These are phyloP conservation scores for Berkeleyomyces basicola DNA, from an alignment of 2,329 filamentous ascomycete genomes.

Conservation along the genomic window DNA sequence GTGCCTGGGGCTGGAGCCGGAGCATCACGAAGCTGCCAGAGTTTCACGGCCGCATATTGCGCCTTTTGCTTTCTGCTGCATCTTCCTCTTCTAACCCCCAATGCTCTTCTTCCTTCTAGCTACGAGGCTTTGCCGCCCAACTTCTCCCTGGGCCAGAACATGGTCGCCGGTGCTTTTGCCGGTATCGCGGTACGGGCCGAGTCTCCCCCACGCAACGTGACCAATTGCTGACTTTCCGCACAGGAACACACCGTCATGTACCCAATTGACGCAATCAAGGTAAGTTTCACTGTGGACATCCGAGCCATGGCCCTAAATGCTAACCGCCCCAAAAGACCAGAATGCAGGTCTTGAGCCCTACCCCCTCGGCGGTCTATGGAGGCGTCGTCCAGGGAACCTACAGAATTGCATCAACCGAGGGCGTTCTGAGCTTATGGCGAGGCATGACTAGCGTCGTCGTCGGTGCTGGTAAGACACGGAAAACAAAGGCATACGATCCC, in stretches of 20 bases:
- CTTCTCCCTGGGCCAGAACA: constrained; percentile 86
- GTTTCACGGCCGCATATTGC: too few species aligned
- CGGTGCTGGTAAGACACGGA: constrained; percentile 52
- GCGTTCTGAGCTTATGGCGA: constrained; percentile 82
- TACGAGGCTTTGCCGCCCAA: constrained; percentile 92
- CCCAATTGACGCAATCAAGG: constrained; percentile 94
- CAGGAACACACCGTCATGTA: constrained; percentile 99
- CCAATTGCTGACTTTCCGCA: neutral
- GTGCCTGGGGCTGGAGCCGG: neutral
- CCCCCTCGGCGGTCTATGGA: constrained; percentile 63
- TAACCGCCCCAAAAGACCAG: constrained; percentile 50
- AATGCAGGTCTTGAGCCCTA: constrained; percentile 90
- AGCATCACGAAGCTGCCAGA: too few species aligned
- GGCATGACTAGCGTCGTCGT: constrained; percentile 93
- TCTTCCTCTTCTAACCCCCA: neutral
- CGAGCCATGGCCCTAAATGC: neutral
- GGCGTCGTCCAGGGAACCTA: constrained; percentile 85
- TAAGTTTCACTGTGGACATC: constrained; percentile 23
- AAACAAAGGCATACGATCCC: too few species aligned
- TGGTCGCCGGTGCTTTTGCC: constrained; percentile 90
- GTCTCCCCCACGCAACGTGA: constrained; percentile 3
- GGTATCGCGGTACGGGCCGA: constrained; percentile 63
- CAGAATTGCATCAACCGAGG: constrained; percentile 80
- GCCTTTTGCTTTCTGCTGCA: too few species aligned
- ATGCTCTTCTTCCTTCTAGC: constrained; percentile 23